phyloP scores from a whole-genome alignment of 2,329 filamentous ascomycete species.

The Didymella lethalis region DNA sequence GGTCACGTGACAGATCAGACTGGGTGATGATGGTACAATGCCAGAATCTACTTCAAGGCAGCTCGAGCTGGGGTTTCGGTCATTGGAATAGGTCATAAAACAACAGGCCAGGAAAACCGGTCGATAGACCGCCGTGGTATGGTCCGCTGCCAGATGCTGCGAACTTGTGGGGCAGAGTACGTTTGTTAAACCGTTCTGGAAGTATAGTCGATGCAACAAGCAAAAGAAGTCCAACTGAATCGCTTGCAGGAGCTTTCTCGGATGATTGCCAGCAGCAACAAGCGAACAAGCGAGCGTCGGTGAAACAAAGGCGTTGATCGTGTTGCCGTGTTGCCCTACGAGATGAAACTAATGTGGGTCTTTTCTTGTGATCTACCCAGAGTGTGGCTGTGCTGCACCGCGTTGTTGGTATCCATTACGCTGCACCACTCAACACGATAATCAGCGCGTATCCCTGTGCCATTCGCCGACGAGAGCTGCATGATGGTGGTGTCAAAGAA shows the following conservation, averaged over 20 bases:
- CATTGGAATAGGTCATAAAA: neutral
- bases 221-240: neutral
- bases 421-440: conserved; percentile 4
- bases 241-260: neutral
- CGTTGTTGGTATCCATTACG: neutral
- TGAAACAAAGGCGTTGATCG: conserved; percentile 5
- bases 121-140: neutral
- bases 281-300: neutral
- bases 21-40: too few relatives aligned
- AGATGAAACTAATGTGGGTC: conserved; percentile 6
- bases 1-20: neutral
- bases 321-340: conserved; percentile 16
- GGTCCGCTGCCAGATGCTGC: neutral
- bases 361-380: neutral
- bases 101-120: neutral
- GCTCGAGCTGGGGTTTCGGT: neutral
- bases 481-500: conserved; percentile 1
- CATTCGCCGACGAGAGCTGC: neutral
- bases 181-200: too few relatives aligned
- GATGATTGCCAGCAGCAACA: neutral
- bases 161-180: neutral
- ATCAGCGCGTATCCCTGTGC: neutral
- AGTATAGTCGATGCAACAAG: neutral
- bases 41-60: neutral
- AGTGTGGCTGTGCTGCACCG: conserved; percentile 16